Percentiles rank a stretch among this genome's conserved stretches.
These are phyloP conservation scores for Ormosia semicastrata DNA, from an alignment of 306 rosid genomes.

Conservation along the genomic window DNA sequence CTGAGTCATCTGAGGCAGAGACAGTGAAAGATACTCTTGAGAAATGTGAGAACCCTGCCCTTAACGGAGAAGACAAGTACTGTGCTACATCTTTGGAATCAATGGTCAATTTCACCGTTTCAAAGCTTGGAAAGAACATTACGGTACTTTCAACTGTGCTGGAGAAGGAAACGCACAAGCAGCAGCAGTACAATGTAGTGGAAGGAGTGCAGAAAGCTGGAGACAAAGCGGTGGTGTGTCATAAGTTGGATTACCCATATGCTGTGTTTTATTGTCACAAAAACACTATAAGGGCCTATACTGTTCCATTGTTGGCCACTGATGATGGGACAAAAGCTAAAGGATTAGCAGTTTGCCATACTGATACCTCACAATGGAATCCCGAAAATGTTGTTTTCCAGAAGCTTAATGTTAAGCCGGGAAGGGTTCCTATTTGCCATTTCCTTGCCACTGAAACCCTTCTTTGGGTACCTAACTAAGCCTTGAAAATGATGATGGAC, in stretches of 20 bases:
- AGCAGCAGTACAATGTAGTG: not conserved
- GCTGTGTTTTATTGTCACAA: conserved; percentile 47
- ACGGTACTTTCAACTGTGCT: conserved; percentile 8
- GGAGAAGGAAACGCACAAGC: not conserved
- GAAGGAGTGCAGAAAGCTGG: conserved; percentile 22
- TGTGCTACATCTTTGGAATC: conserved; percentile 44
- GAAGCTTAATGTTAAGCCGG: conserved; percentile 40
- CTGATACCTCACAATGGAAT: conserved; percentile 15
- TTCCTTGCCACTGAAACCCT: conserved; percentile 28
- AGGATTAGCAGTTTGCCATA: conserved; percentile 44
- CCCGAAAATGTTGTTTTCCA: conserved; percentile 11
- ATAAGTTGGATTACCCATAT: conserved; percentile 33
- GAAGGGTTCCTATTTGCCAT: conserved; percentile 41
- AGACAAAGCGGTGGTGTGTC: conserved; percentile 37
- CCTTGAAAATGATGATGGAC: not conserved
- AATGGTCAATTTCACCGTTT: conserved; percentile 18
- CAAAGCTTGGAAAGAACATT: conserved; percentile 30
- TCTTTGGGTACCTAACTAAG: conserved; percentile 35
- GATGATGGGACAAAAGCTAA: conserved; percentile 26
- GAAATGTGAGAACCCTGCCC: conserved; percentile 21
- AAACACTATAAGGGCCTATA: conserved; percentile 19
- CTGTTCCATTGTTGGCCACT: conserved; percentile 28
- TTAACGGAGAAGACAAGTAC: conserved; percentile 24
- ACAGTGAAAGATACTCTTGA: not conserved
- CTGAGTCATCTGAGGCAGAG: conserved; percentile 21